Percentiles rank a stretch among this genome's conserved stretches.
Evolutionary conservation across 2,329 filamentous ascomycete species (phyloP).

Genomic region (Colletotrichum sojae): DNA sequence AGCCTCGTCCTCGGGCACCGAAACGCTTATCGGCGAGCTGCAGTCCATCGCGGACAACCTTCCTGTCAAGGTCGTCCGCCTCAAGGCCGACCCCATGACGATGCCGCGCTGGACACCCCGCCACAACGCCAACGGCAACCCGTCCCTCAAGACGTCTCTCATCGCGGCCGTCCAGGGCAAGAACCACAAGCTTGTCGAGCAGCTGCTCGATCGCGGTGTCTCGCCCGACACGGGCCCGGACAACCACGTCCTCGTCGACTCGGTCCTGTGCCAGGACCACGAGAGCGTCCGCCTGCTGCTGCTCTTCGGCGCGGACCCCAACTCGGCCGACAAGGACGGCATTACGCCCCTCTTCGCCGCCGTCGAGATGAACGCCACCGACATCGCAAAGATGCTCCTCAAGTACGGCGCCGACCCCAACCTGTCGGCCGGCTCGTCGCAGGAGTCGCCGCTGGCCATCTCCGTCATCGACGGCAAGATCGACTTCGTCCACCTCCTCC

Average conservation of each 20-base stretch:
- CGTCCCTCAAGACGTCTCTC: slow-evolving; percentile 62
- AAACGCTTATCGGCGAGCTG: slow-evolving; percentile 52
- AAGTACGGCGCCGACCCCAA: slow-evolving; percentile 76
- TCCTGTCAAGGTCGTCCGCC: slow-evolving; percentile 57
- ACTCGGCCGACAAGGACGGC: slow-evolving; percentile 63
- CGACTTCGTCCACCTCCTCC: slow-evolving; percentile 70
- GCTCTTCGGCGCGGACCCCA: slow-evolving; percentile 71
- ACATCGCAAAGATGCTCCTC: slow-evolving; percentile 71
- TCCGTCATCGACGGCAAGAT: slow-evolving; percentile 67
- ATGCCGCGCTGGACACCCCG: slow-evolving; percentile 69
- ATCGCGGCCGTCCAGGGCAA: slow-evolving; percentile 68
- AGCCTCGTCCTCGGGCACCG: slow-evolving; percentile 49
- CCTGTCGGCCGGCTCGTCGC: slow-evolving; percentile 62
- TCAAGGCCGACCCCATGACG: slow-evolving; percentile 64
- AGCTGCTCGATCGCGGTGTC: slow-evolving; percentile 71
- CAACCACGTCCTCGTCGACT: slow-evolving; percentile 66
- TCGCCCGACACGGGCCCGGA: slow-evolving; percentile 64
- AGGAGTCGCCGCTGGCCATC: slow-evolving; percentile 68
- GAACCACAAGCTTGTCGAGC: slow-evolving; percentile 70
- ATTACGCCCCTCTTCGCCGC: slow-evolving; percentile 66
- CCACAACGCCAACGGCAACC: slow-evolving; percentile 58
- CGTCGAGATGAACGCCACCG: slow-evolving; percentile 67
- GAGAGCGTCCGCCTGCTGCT: slow-evolving; percentile 70
- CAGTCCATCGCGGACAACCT: slow-evolving; percentile 34
- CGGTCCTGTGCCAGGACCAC: slow-evolving; percentile 64